A percentile compares a stretch with the other conserved stretches of the same genome.
Conservation (phyloP, 805 yeast genomes). For the Ogataea kodamae region DNA sequence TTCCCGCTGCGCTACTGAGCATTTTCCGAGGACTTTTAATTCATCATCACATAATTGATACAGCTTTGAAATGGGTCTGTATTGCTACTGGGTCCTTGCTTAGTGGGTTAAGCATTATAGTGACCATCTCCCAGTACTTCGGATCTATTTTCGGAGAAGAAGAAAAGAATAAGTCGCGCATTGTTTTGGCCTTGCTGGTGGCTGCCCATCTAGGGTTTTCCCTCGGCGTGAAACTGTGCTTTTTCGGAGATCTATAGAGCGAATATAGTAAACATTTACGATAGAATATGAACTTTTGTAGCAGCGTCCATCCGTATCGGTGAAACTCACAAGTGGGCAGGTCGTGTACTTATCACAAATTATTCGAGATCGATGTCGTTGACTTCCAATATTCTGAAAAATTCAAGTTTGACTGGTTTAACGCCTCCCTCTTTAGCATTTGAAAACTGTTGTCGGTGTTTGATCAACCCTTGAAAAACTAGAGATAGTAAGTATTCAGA, state of each 20-base stretch:
- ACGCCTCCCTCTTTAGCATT: constrained; percentile 1
- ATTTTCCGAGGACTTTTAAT: constrained; percentile 55
- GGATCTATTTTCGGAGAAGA: constrained; percentile 33
- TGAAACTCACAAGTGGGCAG: too few species aligned
- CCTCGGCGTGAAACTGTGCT: constrained; percentile 60
- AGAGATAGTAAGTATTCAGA: not conserved
- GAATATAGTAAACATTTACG: not conserved
- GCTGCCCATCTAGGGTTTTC: constrained; percentile 56
- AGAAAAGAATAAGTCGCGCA: constrained; percentile 35
- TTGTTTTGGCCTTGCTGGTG: constrained; percentile 40
- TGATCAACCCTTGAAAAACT: constrained; percentile 1
- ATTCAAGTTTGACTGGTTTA: constrained; percentile 10
- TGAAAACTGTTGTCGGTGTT: not conserved
- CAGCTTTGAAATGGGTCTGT: constrained; percentile 58
- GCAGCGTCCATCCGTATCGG: too few species aligned
- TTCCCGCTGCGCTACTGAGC: constrained; percentile 69
- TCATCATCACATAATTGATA: constrained; percentile 41
- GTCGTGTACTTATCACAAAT: too few species aligned
- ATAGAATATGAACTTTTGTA: not conserved
- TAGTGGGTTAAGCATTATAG: constrained; percentile 53
- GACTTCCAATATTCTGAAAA: constrained; percentile 10
- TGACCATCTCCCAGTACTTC: constrained; percentile 43
- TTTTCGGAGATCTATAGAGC: constrained; percentile 41
- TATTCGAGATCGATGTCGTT: constrained; percentile 10
- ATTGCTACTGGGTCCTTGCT: constrained; percentile 57